phyloP scores from a whole-genome alignment of 2,329 filamentous ascomycete genomes.

The Scytalidium sp. region DNA sequence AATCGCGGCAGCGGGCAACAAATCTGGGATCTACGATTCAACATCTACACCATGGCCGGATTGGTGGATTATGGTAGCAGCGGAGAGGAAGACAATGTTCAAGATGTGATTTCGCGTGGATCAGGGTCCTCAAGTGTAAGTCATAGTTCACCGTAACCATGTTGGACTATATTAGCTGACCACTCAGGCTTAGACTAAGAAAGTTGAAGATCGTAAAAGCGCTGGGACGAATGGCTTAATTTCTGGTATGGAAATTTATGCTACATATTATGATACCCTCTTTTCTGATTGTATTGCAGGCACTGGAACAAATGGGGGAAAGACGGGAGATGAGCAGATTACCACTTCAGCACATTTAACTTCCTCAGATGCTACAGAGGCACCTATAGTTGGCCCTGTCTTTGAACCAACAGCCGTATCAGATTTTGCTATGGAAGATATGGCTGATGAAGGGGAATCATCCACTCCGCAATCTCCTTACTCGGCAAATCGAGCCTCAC shows the following conservation, averaged over 20 bases:
- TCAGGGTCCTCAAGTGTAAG: constrained; percentile 15
- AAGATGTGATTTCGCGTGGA: constrained; percentile 10
- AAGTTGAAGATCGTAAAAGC: constrained; percentile 10
- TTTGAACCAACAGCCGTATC: constrained; percentile 23
- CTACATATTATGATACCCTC: neutral
- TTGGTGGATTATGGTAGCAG: constrained; percentile 37
- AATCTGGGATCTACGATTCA: neutral
- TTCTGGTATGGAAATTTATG: constrained; percentile 13
- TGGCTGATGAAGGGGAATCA: constrained; percentile 21
- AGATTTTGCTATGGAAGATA: constrained; percentile 12
- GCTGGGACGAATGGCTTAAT: constrained; percentile 12
- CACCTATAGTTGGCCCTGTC: constrained; percentile 22
- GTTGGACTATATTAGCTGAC: constrained; percentile 14
- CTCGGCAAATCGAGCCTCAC: constrained; percentile 57
- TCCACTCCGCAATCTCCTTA: constrained; percentile 56
- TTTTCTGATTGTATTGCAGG: constrained; percentile 14
- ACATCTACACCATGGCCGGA: constrained; percentile 22
- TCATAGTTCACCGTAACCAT: constrained; percentile 1
- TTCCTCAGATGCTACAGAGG: constrained; percentile 11
- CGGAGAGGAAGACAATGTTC: constrained; percentile 30
- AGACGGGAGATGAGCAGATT: neutral
- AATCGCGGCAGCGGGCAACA: neutral
- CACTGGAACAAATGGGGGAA: constrained; percentile 9
- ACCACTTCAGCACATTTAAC: neutral
- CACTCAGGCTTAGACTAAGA: constrained; percentile 14